A percentile compares a stretch with the other conserved stretches of the same genome.
Evolutionary conservation across 176 grass and related monocot species (phyloP).

Genomic region (Pontederia paniculata): DNA sequence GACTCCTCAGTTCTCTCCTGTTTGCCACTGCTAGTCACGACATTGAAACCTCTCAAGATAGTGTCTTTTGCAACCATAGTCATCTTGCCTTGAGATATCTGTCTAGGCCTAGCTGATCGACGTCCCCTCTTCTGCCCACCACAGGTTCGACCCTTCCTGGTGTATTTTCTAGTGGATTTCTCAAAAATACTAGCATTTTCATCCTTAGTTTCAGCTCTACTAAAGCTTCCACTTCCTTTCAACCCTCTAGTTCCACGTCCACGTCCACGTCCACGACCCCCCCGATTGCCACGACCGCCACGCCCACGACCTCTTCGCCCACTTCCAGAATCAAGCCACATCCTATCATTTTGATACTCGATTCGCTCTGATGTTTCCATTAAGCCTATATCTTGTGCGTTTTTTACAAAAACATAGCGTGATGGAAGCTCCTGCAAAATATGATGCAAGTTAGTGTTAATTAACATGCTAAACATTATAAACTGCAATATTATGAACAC

Average conservation of each 20-base stretch:
- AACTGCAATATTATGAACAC: neutral
- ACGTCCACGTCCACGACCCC: slow-evolving; percentile 44
- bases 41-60: slow-evolving; percentile 61
- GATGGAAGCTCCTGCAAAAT: slow-evolving; percentile 55
- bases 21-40: slow-evolving; percentile 35
- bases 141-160: slow-evolving; percentile 36
- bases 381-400: slow-evolving; percentile 35
- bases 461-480: neutral
- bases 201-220: slow-evolving; percentile 24
- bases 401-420: slow-evolving; percentile 42
- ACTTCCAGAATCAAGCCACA: slow-evolving; percentile 27
- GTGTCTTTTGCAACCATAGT: slow-evolving; percentile 46
- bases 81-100: slow-evolving; percentile 36
- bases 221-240: slow-evolving; percentile 37
- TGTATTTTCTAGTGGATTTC: slow-evolving; percentile 44
- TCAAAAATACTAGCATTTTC: slow-evolving; percentile 28
- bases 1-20: slow-evolving; percentile 20
- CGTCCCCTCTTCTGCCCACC: slow-evolving; percentile 46
- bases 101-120: slow-evolving; percentile 59
- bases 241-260: slow-evolving; percentile 52
- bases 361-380: slow-evolving; percentile 30
- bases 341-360: slow-evolving; percentile 12
- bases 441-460: slow-evolving; percentile 10
- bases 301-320: slow-evolving; percentile 68
- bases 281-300: slow-evolving; percentile 40